Base-by-base conservation (phyloP, 1,139 yeast species). In the Saccharomyces hybrid region DNA sequence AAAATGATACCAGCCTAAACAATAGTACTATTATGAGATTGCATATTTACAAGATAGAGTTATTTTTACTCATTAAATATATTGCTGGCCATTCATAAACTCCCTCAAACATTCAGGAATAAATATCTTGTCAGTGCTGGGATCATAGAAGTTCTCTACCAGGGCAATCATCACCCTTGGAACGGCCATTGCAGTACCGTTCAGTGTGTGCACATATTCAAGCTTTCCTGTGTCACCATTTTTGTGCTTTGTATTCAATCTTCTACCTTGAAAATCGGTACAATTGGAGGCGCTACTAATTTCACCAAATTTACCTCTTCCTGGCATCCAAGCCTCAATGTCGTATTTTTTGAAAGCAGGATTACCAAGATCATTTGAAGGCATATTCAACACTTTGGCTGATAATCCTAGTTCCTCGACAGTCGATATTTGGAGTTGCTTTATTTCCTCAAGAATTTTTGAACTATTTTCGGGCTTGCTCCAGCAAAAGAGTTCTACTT, bases 321-420 rank as follows among this genome's bases (percentile, higher is more conserved):
- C 98, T 0, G 98, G 99, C 97, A 95, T 93, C 93, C 96, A 89
- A 0, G 95, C 96, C 70, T 95, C 99, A 54, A 91, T 88, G 64
- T 95, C 99, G 65, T 84, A 89, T 70, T 95, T 95, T 65, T 86
- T 85, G 71, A 78, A 81, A 0, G 99, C 99, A 1, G 99, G 96
- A 0, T 96, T 86, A 0, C 99, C 99, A 52, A 95, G 73, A 67
- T 95, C 99, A 58, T 87, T 82, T 26, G 85, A 82, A 0, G 98
- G 97, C 91, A 95, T 90, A 61, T 87, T 82, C 42, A 93, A 73
- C 44, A 93, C 87, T 58, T 90, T 81, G 1, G 96, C 96, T 38
- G 82, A 77, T 4, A 95, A 73, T 0, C 96, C 98, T 19, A 95
- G 75, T 5, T 82, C 83, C 0, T 67, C 57, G 7, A 93, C 76